Percentiles rank a stretch among this genome's conserved stretches.
Conservation (phyloP, 2,329 filamentous ascomycete genomes). For the Stagonosporopsis rhizophila region DNA sequence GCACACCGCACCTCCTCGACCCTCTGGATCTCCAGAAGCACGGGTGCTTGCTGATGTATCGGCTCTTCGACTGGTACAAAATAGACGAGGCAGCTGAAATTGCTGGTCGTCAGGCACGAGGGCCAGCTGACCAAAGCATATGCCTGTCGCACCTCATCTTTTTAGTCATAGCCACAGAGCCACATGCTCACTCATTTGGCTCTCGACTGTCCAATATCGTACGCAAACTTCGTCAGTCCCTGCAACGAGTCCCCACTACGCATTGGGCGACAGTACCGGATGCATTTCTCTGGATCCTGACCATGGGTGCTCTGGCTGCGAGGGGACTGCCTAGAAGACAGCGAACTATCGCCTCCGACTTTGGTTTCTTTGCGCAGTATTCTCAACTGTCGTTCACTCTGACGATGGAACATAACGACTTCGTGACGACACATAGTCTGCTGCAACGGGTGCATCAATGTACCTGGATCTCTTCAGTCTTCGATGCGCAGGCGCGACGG, state of each 20-base stretch:
- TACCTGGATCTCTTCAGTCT: conserved; percentile 32
- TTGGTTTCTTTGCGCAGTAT: conserved; percentile 30
- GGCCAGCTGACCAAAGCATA: conserved; percentile 33
- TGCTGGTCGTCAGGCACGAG: not conserved
- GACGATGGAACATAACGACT: conserved; percentile 7
- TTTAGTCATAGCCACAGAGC: conserved; percentile 33
- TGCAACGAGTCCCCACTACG: conserved; percentile 24
- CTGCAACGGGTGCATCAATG: conserved; percentile 3
- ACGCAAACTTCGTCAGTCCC: conserved; percentile 26
- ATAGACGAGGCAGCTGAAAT: conserved; percentile 16
- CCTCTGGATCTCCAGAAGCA: conserved; percentile 44
- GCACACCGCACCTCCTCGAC: conserved; percentile 22
- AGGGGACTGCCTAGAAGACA: conserved; percentile 14
- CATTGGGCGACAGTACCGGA: conserved; percentile 32
- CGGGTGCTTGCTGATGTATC: conserved; percentile 33
- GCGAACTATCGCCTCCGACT: not conserved
- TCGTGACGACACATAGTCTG: conserved; percentile 21
- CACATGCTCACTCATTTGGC: conserved; percentile 22
- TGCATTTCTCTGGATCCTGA: conserved; percentile 40
- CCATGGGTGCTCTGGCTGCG: conserved; percentile 39
- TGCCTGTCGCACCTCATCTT: conserved; percentile 39
- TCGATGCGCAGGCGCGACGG: conserved; percentile 27
- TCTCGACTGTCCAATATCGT: conserved; percentile 30
- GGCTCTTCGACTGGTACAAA: conserved; percentile 40
- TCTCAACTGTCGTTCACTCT: conserved; percentile 18